phyloP scores from a whole-genome alignment of 768 basidiomycete species.

The Trametes coccinea region DNA sequence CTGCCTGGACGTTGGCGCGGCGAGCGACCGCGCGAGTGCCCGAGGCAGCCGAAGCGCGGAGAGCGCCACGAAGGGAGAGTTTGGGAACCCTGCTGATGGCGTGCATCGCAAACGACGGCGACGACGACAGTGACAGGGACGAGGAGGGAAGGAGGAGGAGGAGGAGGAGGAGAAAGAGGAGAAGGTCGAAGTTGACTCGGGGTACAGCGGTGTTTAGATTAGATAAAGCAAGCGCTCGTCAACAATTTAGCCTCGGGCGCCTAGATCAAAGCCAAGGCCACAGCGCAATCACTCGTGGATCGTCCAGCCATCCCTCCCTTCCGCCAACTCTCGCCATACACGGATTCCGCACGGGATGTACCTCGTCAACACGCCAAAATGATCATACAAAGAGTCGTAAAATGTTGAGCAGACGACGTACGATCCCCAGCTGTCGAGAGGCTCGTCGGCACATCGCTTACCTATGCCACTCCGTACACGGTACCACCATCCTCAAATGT shows the following conservation, averaged over 20 bases:
- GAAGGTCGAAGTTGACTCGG: no score
- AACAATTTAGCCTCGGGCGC: constrained; percentile 8
- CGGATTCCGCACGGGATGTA: no score
- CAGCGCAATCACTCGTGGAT: neutral
- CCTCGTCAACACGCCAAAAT: no score
- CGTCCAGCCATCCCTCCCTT: no score
- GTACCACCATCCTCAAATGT: no score
- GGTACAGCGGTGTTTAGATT: neutral
- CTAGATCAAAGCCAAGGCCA: constrained; percentile 1
- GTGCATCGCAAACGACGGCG: constrained; percentile 31
- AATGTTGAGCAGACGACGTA: no score
- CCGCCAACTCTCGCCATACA: no score
- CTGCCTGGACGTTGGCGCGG: constrained; percentile 9
- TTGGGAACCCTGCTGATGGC: constrained; percentile 27
- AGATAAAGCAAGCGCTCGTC: neutral
- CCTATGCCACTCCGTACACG: no score
- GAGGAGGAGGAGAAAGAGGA: neutral
- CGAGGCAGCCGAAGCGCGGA: constrained; percentile 50
- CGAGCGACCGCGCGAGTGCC: constrained; percentile 41
- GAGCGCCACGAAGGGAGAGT: constrained; percentile 23
- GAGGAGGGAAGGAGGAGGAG: neutral
- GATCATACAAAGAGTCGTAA: no score
- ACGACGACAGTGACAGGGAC: neutral
- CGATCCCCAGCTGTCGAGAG: no score
- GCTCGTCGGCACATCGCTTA: no score